Percentiles rank a stretch among this genome's conserved stretches.
Evolutionary conservation across 805 yeast genomes (phyloP).

Genomic region (Pichia nanzhaoensis): DNA sequence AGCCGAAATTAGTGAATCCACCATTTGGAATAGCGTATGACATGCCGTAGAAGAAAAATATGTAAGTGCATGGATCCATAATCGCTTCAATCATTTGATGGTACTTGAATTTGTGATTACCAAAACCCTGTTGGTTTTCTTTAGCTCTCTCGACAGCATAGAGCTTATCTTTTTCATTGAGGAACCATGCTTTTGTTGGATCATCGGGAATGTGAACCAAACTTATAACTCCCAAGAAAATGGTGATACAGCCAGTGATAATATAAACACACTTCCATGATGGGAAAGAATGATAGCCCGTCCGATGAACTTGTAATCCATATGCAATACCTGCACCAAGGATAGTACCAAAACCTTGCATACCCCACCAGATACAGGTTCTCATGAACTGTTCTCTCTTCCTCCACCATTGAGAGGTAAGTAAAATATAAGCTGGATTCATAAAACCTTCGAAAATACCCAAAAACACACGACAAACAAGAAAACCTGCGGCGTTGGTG

Average conservation of each 20-base stretch:
- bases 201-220: conserved; percentile 34
- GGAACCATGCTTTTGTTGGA: conserved; percentile 29
- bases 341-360: conserved; percentile 40
- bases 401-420: conserved; percentile 27
- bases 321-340: conserved; percentile 50
- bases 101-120: conserved; percentile 33
- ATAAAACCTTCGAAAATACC: conserved; percentile 35
- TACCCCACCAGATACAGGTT: conserved; percentile 21
- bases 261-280: conserved; percentile 60
- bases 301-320: conserved; percentile 27
- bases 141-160: conserved; percentile 26
- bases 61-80: conserved; percentile 14
- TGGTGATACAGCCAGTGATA: conserved; percentile 52
- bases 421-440: conserved; percentile 30
- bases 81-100: conserved; percentile 49
- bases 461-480: conserved; percentile 39
- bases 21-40: conserved; percentile 28
- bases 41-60: conserved; percentile 18
- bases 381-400: conserved; percentile 25
- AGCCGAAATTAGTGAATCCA: conserved; percentile 25
- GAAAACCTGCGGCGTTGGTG: conserved; percentile 36
- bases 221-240: conserved; percentile 42
- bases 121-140: conserved; percentile 32
- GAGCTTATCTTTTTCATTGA: conserved; percentile 33
- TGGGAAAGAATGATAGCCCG: conserved; percentile 23